Conservation (phyloP, 208 protist species). For the Balamuthia mandrillaris region DNA sequence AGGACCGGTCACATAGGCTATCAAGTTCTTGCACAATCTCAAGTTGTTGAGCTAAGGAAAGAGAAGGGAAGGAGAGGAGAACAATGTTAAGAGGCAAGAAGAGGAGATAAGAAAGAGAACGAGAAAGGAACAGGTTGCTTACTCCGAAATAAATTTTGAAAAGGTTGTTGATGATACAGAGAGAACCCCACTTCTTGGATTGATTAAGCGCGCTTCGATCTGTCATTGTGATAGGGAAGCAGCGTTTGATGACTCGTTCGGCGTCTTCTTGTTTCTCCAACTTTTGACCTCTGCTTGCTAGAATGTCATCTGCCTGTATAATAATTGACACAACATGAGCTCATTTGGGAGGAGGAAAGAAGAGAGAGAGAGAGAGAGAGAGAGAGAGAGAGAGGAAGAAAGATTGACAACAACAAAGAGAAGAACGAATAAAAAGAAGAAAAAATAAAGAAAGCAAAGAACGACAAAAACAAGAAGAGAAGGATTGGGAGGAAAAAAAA, state of each 20-base stretch:
- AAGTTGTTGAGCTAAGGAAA: constrained; percentile 26
- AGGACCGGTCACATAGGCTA: neutral
- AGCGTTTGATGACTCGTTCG: constrained; percentile 5
- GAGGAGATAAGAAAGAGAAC: neutral
- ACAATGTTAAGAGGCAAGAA: neutral
- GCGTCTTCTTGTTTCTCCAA: neutral
- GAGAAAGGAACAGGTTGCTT: constrained; percentile 39
- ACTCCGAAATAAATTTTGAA: constrained; percentile 43
- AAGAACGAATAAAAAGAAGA: too few relatives aligned
- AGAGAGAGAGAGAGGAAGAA: too few relatives aligned
- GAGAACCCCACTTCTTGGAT: neutral
- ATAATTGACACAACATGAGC: too few relatives aligned
- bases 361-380: too few relatives aligned
- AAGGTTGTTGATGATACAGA: constrained; percentile 37
- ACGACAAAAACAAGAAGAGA: too few relatives aligned
- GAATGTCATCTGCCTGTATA: neutral
- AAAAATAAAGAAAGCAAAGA: too few relatives aligned
- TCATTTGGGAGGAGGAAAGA: too few relatives aligned
- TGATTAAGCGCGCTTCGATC: neutral
- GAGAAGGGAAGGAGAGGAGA: constrained; percentile 11
- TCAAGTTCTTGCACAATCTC: constrained; percentile 26
- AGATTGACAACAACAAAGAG: too few relatives aligned
- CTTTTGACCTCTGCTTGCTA: neutral
- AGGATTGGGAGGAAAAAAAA: too few relatives aligned
- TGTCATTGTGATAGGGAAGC: neutral